Percentiles rank a stretch among this genome's conserved stretches.
phyloP scores from a whole-genome alignment of 2,329 filamentous ascomycete species.

The Phialophora tarda region DNA sequence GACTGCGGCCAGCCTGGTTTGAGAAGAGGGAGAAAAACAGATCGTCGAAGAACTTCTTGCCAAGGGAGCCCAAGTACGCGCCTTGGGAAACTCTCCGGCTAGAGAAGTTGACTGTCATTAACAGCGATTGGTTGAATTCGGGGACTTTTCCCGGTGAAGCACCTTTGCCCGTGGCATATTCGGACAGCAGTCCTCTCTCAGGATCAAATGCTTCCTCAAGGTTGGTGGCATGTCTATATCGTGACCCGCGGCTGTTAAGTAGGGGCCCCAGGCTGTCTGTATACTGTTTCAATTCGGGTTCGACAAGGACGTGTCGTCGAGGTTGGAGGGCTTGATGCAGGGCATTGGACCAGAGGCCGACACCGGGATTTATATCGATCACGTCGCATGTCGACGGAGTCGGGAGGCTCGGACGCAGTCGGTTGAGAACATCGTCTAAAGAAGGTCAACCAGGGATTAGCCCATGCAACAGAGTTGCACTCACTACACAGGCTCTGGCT shows the following conservation, averaged over 20 bases:
- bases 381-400: slow-evolving; percentile 80
- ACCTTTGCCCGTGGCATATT: slow-evolving; percentile 43
- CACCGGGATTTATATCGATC: slow-evolving; percentile 83
- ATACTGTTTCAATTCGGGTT: slow-evolving; percentile 68
- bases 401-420: slow-evolving; percentile 70
- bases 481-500: slow-evolving; percentile 29
- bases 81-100: slow-evolving; percentile 51
- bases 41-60: slow-evolving; percentile 60
- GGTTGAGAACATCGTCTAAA: slow-evolving; percentile 70
- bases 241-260: slow-evolving; percentile 45
- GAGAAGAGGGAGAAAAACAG: slow-evolving; percentile 63
- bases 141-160: slow-evolving; percentile 45
- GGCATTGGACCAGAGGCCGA: slow-evolving; percentile 76
- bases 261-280: slow-evolving; percentile 66
- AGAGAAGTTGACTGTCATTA: slow-evolving; percentile 71
- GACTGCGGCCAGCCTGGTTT: slow-evolving; percentile 59
- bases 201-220: slow-evolving; percentile 50
- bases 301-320: slow-evolving; percentile 81
- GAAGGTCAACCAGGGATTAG: slow-evolving; percentile 18
- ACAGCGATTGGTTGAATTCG: slow-evolving; percentile 71
- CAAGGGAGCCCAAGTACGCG: slow-evolving; percentile 62
- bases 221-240: slow-evolving; percentile 59
- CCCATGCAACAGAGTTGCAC: neutral
- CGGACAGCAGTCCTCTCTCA: slow-evolving; percentile 56
- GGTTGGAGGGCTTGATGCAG: slow-evolving; percentile 77